Evolutionary conservation across 2,329 filamentous ascomycete species (phyloP).

Genomic region (Fusarium azukiicola): DNA sequence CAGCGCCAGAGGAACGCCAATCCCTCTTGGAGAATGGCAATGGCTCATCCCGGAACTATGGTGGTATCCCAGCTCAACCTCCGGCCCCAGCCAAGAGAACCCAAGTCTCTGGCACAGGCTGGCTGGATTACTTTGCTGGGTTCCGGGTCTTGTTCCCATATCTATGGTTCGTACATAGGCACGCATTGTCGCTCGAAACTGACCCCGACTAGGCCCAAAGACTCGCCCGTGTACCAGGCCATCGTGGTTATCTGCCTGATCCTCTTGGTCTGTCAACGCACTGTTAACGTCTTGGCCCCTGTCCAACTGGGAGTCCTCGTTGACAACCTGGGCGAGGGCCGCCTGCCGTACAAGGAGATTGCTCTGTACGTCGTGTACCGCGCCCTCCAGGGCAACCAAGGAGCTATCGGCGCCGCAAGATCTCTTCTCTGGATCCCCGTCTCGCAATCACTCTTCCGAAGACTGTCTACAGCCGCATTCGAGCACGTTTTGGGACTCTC

Average conservation of each 20-base stretch:
- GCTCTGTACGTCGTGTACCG: conserved; percentile 68
- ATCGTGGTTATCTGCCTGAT: conserved; percentile 66
- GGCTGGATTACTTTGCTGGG: conserved; percentile 70
- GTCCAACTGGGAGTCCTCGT: conserved; percentile 67
- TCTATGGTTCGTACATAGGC: conserved; percentile 60
- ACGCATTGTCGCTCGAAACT: conserved; percentile 18
- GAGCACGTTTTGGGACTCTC: conserved; percentile 70
- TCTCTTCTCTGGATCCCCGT: conserved; percentile 72
- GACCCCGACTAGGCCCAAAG: conserved; percentile 62
- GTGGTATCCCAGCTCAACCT: conserved; percentile 39
- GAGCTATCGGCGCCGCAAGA: conserved; percentile 65
- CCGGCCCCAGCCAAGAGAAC: conserved; percentile 51
- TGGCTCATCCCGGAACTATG: conserved; percentile 55
- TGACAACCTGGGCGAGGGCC: conserved; percentile 64
- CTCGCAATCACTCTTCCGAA: conserved; percentile 66
- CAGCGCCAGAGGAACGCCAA: conserved; percentile 60
- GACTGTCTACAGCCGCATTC: conserved; percentile 69
- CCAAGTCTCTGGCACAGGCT: conserved; percentile 62
- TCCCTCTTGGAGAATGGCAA: conserved; percentile 66
- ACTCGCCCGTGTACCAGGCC: conserved; percentile 64
- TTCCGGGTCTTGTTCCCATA: conserved; percentile 70
- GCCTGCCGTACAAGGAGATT: conserved; percentile 66
- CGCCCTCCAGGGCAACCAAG: conserved; percentile 69
- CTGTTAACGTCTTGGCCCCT: conserved; percentile 68
- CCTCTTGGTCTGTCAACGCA: conserved; percentile 66